A percentile compares a stretch with the other conserved stretches of the same genome.
These are phyloP conservation scores for Fraxinus greggii DNA, from an alignment of 305 asterid genomes.

Conservation along the genomic window DNA sequence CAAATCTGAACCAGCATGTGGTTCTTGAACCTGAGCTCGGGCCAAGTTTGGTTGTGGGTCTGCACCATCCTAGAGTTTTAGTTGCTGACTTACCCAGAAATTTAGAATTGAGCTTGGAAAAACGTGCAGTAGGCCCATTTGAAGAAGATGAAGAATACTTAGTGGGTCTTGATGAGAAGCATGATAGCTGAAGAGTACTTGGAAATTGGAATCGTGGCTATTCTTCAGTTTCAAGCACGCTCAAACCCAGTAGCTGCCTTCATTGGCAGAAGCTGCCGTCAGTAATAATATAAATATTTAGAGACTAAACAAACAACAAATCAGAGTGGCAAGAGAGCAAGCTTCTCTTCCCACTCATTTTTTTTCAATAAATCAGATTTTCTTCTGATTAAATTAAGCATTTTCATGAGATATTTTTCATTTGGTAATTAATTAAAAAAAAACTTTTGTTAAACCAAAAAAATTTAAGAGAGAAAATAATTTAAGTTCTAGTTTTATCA, in stretches of 20 bases:
- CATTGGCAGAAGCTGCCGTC: neutral
- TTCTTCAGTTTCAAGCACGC: conserved; percentile 6
- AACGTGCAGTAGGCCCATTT: neutral
- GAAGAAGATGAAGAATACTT: conserved; percentile 18
- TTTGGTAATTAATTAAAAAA: neutral
- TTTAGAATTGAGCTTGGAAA: conserved; percentile 26
- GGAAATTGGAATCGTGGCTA: conserved; percentile 53
- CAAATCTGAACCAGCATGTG: conserved; percentile 83
- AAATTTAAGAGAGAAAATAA: no score
- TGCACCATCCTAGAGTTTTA: conserved; percentile 48
- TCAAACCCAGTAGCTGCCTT: neutral
- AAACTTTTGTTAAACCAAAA: neutral
- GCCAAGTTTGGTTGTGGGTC: conserved; percentile 38
- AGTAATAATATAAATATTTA: neutral
- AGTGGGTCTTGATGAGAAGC: conserved; percentile 20
- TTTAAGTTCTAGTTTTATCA: no score
- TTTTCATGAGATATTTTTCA: neutral
- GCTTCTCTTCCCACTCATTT: neutral
- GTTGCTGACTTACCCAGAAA: conserved; percentile 30
- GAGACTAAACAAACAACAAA: neutral
- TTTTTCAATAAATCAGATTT: neutral
- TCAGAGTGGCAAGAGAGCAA: conserved; percentile 48
- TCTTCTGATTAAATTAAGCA: neutral
- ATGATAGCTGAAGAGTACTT: conserved; percentile 40
- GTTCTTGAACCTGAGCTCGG: conserved; percentile 54